Evolutionary conservation across 192 early-diverging fungal species (phyloP).

Genomic region (Linnemannia schmuckeri): DNA sequence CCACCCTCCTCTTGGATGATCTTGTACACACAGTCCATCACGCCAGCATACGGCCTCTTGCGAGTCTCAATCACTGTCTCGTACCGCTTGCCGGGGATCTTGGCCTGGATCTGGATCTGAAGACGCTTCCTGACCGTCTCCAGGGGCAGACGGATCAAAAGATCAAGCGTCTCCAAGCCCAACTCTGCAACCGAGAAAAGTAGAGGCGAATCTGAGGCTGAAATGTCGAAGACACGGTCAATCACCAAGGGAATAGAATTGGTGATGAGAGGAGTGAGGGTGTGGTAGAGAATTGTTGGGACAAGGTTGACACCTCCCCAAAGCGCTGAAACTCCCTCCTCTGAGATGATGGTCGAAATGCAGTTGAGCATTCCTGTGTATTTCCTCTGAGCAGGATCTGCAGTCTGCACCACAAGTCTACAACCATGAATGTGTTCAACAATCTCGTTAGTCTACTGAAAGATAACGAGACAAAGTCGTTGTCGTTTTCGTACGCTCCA

Average conservation of each 20-base stretch:
- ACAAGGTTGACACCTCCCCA: constrained; percentile 80
- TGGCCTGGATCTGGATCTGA: constrained; percentile 82
- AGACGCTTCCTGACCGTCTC: constrained; percentile 90
- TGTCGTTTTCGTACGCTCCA: not conserved
- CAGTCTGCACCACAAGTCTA: constrained; percentile 87
- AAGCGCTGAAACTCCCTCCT: constrained; percentile 80
- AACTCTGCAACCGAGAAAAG: constrained; percentile 73
- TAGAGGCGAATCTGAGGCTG: constrained; percentile 72
- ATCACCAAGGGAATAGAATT: constrained; percentile 76
- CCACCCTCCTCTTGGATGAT: constrained; percentile 85
- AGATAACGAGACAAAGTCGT: not conserved
- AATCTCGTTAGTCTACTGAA: not conserved
- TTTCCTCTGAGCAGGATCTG: constrained; percentile 79
- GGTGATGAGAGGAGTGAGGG: constrained; percentile 79
- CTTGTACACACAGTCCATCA: constrained; percentile 74
- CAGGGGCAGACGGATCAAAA: constrained; percentile 84
- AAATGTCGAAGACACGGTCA: constrained; percentile 72
- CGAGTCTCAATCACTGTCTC: constrained; percentile 75
- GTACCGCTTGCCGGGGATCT: constrained; percentile 66
- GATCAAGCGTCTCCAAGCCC: constrained; percentile 77
- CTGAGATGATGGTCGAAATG: constrained; percentile 78
- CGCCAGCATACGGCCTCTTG: constrained; percentile 79
- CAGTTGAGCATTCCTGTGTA: constrained; percentile 88
- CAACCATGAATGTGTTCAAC: not conserved
- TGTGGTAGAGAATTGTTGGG: constrained; percentile 85